These are phyloP conservation scores for Thalassiosira hispida DNA, from an alignment of 352 stramenopile genomes.

Conservation along the genomic window DNA sequence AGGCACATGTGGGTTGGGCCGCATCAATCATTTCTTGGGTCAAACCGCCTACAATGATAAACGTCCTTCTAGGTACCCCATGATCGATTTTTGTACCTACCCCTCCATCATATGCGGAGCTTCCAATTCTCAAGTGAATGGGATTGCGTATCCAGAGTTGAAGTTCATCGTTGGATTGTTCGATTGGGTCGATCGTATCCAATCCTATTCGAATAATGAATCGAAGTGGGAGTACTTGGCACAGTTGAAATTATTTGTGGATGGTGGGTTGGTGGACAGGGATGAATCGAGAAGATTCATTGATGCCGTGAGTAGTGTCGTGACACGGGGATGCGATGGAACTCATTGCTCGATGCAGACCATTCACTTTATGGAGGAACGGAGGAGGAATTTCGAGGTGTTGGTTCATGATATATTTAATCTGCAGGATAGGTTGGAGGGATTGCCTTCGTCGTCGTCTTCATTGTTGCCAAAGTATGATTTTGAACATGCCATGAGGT, in stretches of 20 bases:
- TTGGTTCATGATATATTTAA: slow-evolving; percentile 49
- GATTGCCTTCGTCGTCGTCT: not conserved
- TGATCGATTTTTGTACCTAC: slow-evolving; percentile 53
- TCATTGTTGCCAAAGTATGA: slow-evolving; percentile 6
- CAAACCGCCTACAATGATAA: slow-evolving; percentile 26
- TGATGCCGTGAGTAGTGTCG: slow-evolving; percentile 32
- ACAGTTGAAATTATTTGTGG: slow-evolving; percentile 40
- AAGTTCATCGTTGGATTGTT: slow-evolving; percentile 35
- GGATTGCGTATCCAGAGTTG: slow-evolving; percentile 27
- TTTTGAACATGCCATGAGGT: slow-evolving; percentile 33
- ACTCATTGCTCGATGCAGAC: slow-evolving; percentile 26
- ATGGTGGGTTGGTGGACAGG: slow-evolving; percentile 3
- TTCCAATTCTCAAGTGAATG: slow-evolving; percentile 11
- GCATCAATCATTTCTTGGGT: slow-evolving; percentile 28
- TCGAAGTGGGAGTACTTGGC: slow-evolving; percentile 34
- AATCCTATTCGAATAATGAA: slow-evolving; percentile 21
- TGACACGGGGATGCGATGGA: slow-evolving; percentile 31
- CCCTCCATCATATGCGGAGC: slow-evolving; percentile 34
- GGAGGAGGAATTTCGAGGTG: slow-evolving; percentile 40
- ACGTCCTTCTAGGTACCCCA: slow-evolving; percentile 43
- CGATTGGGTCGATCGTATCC: slow-evolving; percentile 41
- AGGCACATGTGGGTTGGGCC: not conserved
- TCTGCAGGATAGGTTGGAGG: slow-evolving; percentile 2
- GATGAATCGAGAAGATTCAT: slow-evolving; percentile 22
- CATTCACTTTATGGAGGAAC: slow-evolving; percentile 39